phyloP scores from a whole-genome alignment of 1,139 yeast genomes.

The Keqinozyma sinolaborantium region DNA sequence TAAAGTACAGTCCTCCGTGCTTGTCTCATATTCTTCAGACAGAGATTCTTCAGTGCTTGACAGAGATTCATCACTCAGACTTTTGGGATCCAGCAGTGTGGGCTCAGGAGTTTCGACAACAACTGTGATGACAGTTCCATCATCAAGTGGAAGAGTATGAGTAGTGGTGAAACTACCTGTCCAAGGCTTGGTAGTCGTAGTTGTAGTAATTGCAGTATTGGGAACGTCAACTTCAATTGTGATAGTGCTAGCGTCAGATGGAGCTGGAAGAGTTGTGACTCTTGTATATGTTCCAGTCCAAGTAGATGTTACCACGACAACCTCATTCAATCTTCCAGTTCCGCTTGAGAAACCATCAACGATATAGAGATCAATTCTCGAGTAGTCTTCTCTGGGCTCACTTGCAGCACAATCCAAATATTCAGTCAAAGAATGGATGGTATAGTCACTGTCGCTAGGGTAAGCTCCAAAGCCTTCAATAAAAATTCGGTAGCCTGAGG shows the following conservation, averaged over 20 bases:
- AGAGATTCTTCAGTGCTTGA: too few species aligned
- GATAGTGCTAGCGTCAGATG: constrained; percentile 2
- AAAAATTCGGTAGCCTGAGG: constrained; percentile 11
- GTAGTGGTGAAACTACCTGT: constrained; percentile 2
- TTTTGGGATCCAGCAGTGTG: constrained; percentile 1
- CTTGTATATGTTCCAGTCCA: constrained; percentile 1
- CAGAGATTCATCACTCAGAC: background rate
- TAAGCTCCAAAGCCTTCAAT: constrained; percentile 14
- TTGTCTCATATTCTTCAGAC: too few species aligned
- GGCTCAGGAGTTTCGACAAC: constrained; percentile 2
- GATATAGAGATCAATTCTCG: too few species aligned
- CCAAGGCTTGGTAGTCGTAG: constrained; percentile 4
- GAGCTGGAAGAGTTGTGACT: constrained; percentile 1
- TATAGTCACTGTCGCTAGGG: constrained; percentile 3
- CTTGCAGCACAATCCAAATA: background rate
- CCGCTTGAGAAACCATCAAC: background rate
- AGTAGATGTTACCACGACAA: background rate
- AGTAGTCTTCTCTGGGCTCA: background rate
- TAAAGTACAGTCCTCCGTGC: too few species aligned
- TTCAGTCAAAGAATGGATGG: background rate
- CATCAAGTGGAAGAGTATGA: constrained; percentile 3
- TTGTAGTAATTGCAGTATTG: constrained; percentile 2
- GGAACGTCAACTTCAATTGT: constrained; percentile 7
- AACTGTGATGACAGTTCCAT: constrained; percentile 2
- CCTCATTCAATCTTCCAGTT: background rate